Conservation (phyloP, 495 filamentous ascomycete genomes). For the Poronia punctata region DNA sequence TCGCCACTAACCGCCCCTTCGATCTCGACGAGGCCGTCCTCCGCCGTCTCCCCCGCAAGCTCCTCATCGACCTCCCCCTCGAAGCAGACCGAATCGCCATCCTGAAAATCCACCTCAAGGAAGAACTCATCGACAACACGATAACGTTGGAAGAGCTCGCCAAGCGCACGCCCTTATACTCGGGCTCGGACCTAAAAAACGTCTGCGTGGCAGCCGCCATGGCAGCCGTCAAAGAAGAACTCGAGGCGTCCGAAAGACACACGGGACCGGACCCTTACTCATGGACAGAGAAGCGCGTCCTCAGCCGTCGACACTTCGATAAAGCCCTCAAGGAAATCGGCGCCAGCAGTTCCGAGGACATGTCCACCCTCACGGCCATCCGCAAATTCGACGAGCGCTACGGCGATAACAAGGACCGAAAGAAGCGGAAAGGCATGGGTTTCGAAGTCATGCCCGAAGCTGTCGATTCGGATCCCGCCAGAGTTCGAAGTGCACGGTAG, state of each 20-base stretch:
- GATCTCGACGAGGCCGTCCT: constrained; percentile 94
- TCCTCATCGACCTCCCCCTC: constrained; percentile 82
- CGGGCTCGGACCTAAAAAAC: constrained; percentile 94
- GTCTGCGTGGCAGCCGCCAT: constrained; percentile 84
- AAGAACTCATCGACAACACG: constrained; percentile 58
- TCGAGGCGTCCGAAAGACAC: constrained; percentile 46
- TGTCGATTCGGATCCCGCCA: constrained; percentile 12
- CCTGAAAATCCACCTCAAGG: constrained; percentile 74
- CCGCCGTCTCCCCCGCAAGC: constrained; percentile 69
- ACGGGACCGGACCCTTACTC: constrained; percentile 40
- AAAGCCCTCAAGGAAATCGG: constrained; percentile 83
- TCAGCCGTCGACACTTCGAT: constrained; percentile 67
- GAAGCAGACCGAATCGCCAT: constrained; percentile 72
- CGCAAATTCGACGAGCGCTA: constrained; percentile 95
- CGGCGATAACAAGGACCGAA: constrained; percentile 78
- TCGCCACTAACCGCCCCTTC: constrained; percentile 93
- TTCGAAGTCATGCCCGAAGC: constrained; percentile 47
- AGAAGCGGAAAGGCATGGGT: constrained; percentile 50
- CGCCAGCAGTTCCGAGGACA: constrained; percentile 91
- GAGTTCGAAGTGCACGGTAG: constrained; percentile 14
- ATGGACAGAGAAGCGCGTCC: constrained; percentile 60
- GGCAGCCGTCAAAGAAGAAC: constrained; percentile 74
- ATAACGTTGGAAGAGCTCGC: constrained; percentile 69
- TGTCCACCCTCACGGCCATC: constrained; percentile 77
- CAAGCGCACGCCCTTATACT: constrained; percentile 79